Evolutionary conservation across 2,329 filamentous ascomycete species (phyloP), one percentile per base, ranked within the genome.

Genomic region (Nemania serpens): DNA sequence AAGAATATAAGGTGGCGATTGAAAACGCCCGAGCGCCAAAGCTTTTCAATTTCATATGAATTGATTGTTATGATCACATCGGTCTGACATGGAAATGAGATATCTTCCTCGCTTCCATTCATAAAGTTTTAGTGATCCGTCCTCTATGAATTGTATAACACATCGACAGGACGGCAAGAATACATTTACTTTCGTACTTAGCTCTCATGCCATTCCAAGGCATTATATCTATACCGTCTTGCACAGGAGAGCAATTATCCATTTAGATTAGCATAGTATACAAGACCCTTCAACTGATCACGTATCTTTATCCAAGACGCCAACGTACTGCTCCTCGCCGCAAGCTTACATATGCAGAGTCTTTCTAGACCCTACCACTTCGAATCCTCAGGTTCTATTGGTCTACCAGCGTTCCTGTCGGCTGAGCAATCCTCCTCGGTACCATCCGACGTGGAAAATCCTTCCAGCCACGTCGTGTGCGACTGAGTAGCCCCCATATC

Each of bases 1-100:
- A 6, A 69, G 66, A 61, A 65, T 69, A 70, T 66, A 59, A 62
- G 17, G 17, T 13, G 10, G 7, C 15, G 15, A 25, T 34, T 12
- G 20, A 43, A 11, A 25, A 33, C 41, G 4, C 5, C 18, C n/a
- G n/a, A 22, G 11, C 13, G 2, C 36, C 3, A 9, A 3, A 41
- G 13, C 34, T 45, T 47, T 11, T 10, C 12, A n/a, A 25, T 43
- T n/a, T n/a, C 20, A 10, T 25, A 12, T 34, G 12, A 29, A 53
- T 37, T 6, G 18, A 22, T 51, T n/a, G n/a, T 42, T 56, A 34
- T 11, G 7, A 41, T 25, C 25, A 41, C 22, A 2, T 7, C 15
- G 33, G n/a, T 22, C 15, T 12, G 37, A 48, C 25, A 22, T 37
- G n/a, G 13, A 43, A 42, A 53, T 57, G 42, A 20, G 6, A 22